Evolutionary conservation across 2,329 filamentous ascomycete species (phyloP), one percentile per base, ranked within the genome.

Genomic region (Cordyceps tenuipes): DNA sequence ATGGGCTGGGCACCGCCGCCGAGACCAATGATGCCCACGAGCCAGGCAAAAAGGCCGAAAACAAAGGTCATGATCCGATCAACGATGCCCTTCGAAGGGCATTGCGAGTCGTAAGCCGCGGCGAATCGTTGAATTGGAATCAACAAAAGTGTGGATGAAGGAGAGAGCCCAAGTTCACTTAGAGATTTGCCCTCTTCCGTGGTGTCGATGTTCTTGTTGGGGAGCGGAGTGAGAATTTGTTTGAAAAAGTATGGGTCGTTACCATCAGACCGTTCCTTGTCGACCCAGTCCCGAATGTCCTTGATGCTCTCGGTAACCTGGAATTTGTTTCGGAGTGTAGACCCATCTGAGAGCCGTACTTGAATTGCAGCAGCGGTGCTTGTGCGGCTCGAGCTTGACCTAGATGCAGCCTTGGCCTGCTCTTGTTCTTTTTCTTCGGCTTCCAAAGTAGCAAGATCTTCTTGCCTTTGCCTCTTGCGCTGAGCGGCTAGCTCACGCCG

Each of bases 311-410:
- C 78, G 2, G 76, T 75, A 23, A 85, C 83, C 12, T 83, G 76
- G 71, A 97, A 96, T 19, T 82, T 84, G 3, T 80, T 82, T 46
- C 91, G 85, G 19, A 97, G 82, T 1, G 86, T 91, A 12, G 86
- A 87, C 10, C 93, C 93, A 68, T 97, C 91, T 60, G 95, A 89
- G 0, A 96, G 78, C 8, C 92, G 84, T 19, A 96, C 83, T 67
- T 94, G 90, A 1, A 97, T 76, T 19, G 87, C 82, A 0, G 74
- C 70, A 65, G 70, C 70, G 17, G 68, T 68, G 7, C 71, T 69
- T 1, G 63, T 39, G 39, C 62, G 68, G 19, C 64, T 69, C 5
- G 66, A 67, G 8, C 68, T 69, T 19, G 36, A 49, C 4, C 49
- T 29, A 21, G 49, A 59, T 0, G 70, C 66, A 15, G 70, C 52